phyloP scores from a whole-genome alignment of 768 basidiomycete species.

The Tricholoma saponaceum region DNA sequence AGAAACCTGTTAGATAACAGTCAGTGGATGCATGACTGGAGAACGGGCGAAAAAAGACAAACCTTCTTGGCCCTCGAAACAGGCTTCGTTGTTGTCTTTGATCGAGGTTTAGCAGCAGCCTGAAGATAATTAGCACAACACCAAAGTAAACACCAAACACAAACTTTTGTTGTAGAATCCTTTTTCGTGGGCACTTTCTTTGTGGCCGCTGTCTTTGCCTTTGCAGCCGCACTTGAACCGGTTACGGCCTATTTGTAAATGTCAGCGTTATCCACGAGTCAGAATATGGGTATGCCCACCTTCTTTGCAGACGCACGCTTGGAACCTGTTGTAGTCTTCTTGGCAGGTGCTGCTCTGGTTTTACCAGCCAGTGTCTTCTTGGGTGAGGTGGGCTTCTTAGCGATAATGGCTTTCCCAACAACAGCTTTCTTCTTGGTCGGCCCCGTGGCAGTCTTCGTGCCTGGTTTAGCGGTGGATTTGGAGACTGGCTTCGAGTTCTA shows the following conservation, averaged over 20 bases:
- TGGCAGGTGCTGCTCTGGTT: conserved; percentile 24
- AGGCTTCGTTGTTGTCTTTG: conserved; percentile 23
- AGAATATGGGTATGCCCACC: too few relatives aligned
- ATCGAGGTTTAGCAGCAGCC: conserved; percentile 28
- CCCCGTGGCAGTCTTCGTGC: conserved; percentile 27
- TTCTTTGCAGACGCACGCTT: conserved; percentile 63
- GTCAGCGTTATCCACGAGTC: too few relatives aligned
- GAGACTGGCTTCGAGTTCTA: conserved; percentile 47
- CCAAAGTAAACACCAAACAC: conserved; percentile 2
- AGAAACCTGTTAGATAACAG: background rate
- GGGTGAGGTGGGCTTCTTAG: conserved; percentile 18
- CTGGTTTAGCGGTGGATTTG: conserved; percentile 29
- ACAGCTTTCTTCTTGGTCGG: conserved; percentile 33
- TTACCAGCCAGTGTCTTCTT: conserved; percentile 20
- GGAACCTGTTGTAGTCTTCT: conserved; percentile 37
- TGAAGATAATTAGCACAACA: conserved; percentile 6
- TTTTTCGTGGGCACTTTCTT: conserved; percentile 35
- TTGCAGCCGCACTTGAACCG: conserved; percentile 39
- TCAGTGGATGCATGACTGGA: too few relatives aligned
- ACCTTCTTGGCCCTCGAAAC: conserved; percentile 29
- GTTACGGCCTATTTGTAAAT: conserved; percentile 46
- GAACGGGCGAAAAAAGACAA: too few relatives aligned
- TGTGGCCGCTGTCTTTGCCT: conserved; percentile 34
- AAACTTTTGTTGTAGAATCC: conserved; percentile 28
- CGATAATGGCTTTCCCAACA: conserved; percentile 15